Evolutionary conservation across 1,284 basidiomycete species (phyloP).

Genomic region (Hymenochaete sp.): DNA sequence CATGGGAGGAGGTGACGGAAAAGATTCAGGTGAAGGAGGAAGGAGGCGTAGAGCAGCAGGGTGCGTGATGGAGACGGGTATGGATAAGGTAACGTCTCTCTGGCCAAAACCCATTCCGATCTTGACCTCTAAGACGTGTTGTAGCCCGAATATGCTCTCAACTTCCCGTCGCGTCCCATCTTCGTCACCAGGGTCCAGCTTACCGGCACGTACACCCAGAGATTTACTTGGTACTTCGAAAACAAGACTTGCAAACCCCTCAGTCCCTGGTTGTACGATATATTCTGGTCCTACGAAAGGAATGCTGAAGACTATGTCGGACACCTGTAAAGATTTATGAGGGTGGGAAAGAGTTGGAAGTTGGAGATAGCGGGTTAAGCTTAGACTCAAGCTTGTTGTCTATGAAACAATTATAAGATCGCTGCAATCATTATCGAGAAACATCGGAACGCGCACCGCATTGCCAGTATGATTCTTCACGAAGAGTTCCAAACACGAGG

Average conservation of each 20-base stretch:
- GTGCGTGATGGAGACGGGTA: conserved; percentile 59
- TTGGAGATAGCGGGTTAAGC: conserved; percentile 49
- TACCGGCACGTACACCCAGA: conserved; percentile 51
- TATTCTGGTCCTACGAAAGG: conserved; percentile 66
- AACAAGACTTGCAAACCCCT: conserved; percentile 67
- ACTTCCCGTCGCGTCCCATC: conserved; percentile 30
- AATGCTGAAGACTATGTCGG: conserved; percentile 58
- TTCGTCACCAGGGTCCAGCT: conserved; percentile 33
- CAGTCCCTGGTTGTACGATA: conserved; percentile 56
- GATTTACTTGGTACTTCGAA: conserved; percentile 61
- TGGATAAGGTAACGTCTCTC: conserved; percentile 55
- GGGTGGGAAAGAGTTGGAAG: conserved; percentile 39
- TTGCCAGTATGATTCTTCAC: conserved; percentile 74
- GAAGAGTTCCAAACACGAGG: conserved; percentile 60
- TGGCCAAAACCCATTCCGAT: conserved; percentile 58
- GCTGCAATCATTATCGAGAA: neutral
- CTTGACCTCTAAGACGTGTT: conserved; percentile 44
- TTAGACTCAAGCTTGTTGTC: conserved; percentile 57
- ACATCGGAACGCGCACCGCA: conserved; percentile 29
- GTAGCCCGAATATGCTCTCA: conserved; percentile 57
- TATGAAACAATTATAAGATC: conserved; percentile 24
- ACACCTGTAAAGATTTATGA: conserved; percentile 40
- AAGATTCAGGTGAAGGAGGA: conserved; percentile 22
- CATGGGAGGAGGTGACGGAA: conserved; percentile 18
- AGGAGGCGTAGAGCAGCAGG: conserved; percentile 39